Base-by-base conservation (phyloP, 345 rosid species). In the Boechera divaricarpa region DNA sequence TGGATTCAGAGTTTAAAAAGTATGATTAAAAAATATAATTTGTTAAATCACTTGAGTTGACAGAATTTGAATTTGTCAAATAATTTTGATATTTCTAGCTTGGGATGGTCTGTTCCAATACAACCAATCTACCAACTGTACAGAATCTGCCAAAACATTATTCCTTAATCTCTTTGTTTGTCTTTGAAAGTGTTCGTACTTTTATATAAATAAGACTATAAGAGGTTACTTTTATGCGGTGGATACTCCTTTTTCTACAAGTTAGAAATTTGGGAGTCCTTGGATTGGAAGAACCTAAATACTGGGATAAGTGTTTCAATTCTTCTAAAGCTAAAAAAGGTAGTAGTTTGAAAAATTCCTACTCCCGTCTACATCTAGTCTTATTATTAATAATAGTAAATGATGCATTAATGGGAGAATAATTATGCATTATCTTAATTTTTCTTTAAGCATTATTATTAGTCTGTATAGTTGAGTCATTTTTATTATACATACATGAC, bases 301-400 rank as follows among this genome's bases (percentile, higher is more conserved):
- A 31, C 44, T 39, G 48, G 8, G 36, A 58, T 48, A 69, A 31
- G 33, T 71, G 47, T 64, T 71, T 57, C 55, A 48, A n/a, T 18
- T 71, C 16, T 57, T 77, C 32, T 48, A 41, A 12, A n/a, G 72
- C 28, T 44, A 44, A 31, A 45, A 51, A 64, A 29, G 18, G 35
- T 47, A 45, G 66, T 77, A 69, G 70, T 77, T 77, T 72, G 81
- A 66, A 63, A 78, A 75, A 78, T 72, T 33, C 44, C 49, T 70
- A 63, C 76, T 54, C 70, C 56, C 53, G 58, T 76, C 75, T 62
- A 18, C 75, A 77, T 63, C 55, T 64, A 56, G 67, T 77, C 80
- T 21, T 41, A 61, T 31, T 21, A 44, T 47, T 57, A 70, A 44
- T 63, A 70, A 54, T 62, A 24, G 8, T 28, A 26, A 38, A 15